Evolutionary conservation across 2,329 filamentous ascomycete species (phyloP).

Genomic region (Bertia moriformis): DNA sequence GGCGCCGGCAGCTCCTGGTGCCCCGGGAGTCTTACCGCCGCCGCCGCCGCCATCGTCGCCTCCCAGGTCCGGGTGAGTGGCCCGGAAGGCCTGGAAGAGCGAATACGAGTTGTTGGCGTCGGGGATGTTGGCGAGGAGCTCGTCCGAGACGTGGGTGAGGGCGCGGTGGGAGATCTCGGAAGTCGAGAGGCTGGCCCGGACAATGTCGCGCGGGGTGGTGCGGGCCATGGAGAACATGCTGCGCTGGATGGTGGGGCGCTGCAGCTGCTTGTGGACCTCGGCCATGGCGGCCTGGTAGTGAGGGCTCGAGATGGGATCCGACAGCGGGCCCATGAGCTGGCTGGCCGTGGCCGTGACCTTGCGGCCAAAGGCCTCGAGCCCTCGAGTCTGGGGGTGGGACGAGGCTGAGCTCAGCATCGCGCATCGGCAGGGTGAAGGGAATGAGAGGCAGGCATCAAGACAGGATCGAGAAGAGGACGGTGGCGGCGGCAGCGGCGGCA

Average conservation of each 20-base stretch:
- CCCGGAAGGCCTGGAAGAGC: conserved; percentile 91
- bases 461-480: conserved; percentile 3
- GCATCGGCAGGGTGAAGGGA: conserved; percentile 2
- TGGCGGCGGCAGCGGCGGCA: no score
- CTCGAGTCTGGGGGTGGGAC: conserved; percentile 47
- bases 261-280: conserved; percentile 78
- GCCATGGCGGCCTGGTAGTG: conserved; percentile 80
- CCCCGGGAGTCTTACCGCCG: no score
- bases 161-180: conserved; percentile 90
- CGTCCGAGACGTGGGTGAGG: conserved; percentile 74
- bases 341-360: conserved; percentile 90
- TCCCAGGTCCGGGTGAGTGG: conserved; percentile 59
- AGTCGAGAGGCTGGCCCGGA: conserved; percentile 79
- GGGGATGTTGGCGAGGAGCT: conserved; percentile 77
- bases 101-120: conserved; percentile 77
- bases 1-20: no score
- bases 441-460: conserved; percentile 3
- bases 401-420: background rate
- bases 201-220: conserved; percentile 83
- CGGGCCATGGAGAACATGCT: conserved; percentile 82
- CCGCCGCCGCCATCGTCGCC: no score
- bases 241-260: conserved; percentile 70
- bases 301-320: conserved; percentile 35
- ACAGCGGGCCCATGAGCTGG: conserved; percentile 64
- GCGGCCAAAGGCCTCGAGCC: conserved; percentile 80